phyloP scores from a whole-genome alignment of 306 rosid species.

The Gynostemma pentaphyllum region DNA sequence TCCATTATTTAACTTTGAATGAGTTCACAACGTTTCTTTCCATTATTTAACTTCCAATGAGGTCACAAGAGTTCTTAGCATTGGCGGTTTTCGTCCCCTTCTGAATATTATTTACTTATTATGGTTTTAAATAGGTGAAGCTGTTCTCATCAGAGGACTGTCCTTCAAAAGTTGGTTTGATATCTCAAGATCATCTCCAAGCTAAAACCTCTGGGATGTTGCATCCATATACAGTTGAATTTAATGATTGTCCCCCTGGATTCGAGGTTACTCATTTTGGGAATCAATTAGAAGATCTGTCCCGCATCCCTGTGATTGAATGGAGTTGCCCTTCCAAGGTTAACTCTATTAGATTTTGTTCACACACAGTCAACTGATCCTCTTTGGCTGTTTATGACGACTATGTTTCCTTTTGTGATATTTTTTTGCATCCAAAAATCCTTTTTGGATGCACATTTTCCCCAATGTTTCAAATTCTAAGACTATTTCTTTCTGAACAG shows the following conservation, averaged over 20 bases:
- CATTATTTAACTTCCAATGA: not conserved
- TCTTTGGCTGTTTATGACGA: not conserved
- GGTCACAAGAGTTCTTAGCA: not conserved
- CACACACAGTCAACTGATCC: not conserved
- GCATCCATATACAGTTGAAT: constrained; percentile 22
- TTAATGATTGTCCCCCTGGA: constrained; percentile 49
- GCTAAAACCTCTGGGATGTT: constrained; percentile 23
- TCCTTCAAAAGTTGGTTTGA: constrained; percentile 37
- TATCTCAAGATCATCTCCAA: constrained; percentile 33
- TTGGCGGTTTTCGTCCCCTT: not conserved
- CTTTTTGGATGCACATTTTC: not conserved
- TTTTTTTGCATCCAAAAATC: not conserved
- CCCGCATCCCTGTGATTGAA: constrained; percentile 19
- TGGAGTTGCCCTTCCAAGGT: constrained; percentile 70
- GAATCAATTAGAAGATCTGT: constrained; percentile 19
- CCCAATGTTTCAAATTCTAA: not conserved
- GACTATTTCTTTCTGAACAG: constrained; percentile 20
- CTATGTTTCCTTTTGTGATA: not conserved
- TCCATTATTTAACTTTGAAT: not conserved
- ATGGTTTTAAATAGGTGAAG: constrained; percentile 33
- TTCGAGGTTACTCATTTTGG: constrained; percentile 30
- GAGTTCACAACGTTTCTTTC: not conserved
- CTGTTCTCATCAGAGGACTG: constrained; percentile 38
- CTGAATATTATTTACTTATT: not conserved
- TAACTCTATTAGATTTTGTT: not conserved